Conservation (phyloP, 1,284 basidiomycete species). For the Xerocomus amazonicus region DNA sequence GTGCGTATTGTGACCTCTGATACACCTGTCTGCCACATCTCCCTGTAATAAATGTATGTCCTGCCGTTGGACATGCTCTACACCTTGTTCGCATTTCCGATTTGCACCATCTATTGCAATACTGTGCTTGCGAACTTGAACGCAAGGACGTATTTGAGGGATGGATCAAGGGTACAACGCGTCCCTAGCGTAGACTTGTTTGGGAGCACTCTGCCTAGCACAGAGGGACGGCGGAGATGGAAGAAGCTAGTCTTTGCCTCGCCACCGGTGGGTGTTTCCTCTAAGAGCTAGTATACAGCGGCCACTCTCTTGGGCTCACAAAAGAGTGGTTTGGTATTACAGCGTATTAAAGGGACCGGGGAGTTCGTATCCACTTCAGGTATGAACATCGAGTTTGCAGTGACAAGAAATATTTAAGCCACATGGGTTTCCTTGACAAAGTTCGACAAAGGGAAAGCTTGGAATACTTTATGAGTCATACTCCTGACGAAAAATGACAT, state of each 20-base stretch:
- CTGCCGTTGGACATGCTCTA: conserved; percentile 2
- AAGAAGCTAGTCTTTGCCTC: not conserved
- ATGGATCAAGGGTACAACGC: not conserved
- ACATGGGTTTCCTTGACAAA: too few species aligned
- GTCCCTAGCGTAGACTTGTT: not conserved
- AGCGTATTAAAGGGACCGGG: too few species aligned
- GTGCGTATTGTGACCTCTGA: conserved; percentile 1
- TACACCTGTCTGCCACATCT: too few species aligned
- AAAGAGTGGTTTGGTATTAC: too few species aligned
- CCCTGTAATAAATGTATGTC: not conserved
- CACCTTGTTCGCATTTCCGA: not conserved
- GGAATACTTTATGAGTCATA: too few species aligned
- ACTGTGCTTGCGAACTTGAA: conserved; percentile 18
- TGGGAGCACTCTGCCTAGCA: not conserved
- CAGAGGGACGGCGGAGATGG: not conserved
- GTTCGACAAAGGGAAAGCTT: too few species aligned
- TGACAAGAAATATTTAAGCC: too few species aligned
- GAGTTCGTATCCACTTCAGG: too few species aligned
- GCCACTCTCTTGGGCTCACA: too few species aligned
- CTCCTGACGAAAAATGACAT: too few species aligned
- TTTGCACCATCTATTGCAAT: conserved; percentile 16
- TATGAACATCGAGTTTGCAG: too few species aligned
- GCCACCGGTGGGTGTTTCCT: not conserved
- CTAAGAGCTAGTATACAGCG: not conserved
- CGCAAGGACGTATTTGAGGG: conserved; percentile 5